These are phyloP conservation scores for Pseudozyma tsukubaensis DNA, from an alignment of 1,284 basidiomycete genomes.

Conservation along the genomic window DNA sequence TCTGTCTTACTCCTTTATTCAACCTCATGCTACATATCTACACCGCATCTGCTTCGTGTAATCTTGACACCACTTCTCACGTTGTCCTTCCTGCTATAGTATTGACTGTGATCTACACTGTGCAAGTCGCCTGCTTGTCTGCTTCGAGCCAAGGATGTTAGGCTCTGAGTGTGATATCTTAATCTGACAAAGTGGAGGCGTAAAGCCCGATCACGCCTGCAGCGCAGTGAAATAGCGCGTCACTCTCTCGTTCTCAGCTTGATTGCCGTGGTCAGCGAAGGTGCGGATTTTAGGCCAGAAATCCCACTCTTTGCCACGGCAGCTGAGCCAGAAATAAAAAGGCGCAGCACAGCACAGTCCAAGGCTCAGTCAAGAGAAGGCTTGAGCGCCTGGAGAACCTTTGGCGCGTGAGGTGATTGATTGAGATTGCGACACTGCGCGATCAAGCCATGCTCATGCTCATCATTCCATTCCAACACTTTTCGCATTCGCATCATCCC, in stretches of 20 bases:
- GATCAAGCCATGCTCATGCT: conserved; percentile 31
- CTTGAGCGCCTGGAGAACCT: conserved; percentile 4
- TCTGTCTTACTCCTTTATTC: too few relatives aligned
- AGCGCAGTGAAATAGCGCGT: too few relatives aligned
- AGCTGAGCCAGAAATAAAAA: too few relatives aligned
- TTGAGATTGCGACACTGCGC: conserved; percentile 4
- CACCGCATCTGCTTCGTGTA: conserved; percentile 13
- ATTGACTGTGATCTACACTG: background rate
- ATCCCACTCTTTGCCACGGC: conserved; percentile 4
- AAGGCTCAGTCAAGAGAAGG: conserved; percentile 4
- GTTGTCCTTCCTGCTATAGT: background rate
- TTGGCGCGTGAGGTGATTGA: conserved; percentile 1
- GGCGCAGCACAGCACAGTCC: background rate
- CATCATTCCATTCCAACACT: conserved; percentile 1
- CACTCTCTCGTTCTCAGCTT: too few relatives aligned
- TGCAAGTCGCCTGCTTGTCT: background rate
- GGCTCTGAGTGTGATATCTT: too few relatives aligned
- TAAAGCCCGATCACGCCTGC: too few relatives aligned
- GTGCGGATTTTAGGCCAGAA: conserved; percentile 2
- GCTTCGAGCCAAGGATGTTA: too few relatives aligned
- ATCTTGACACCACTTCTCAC: conserved; percentile 27
- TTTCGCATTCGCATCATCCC: background rate
- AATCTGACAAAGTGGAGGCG: too few relatives aligned
- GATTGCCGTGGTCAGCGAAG: background rate
- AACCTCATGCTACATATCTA: background rate